Evolutionary conservation across 75 land plant genomes (phyloP).

Genomic region (Picea sitchensis): DNA sequence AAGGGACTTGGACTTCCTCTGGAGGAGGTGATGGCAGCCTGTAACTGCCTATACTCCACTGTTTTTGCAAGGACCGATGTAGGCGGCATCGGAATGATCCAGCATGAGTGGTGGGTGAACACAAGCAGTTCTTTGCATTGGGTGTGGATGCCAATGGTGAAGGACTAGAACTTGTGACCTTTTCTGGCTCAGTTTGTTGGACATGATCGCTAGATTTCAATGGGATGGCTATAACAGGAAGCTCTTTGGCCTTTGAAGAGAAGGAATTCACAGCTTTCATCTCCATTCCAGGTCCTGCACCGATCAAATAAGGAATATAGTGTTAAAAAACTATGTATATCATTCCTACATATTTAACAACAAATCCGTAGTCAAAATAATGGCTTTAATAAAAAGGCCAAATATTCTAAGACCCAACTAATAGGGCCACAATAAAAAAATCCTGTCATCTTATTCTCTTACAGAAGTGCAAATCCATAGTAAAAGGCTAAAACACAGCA

Average conservation of each 20-base stretch:
- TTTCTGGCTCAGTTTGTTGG: slow-evolving; percentile 1
- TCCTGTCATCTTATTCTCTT: background rate
- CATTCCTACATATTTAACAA: background rate
- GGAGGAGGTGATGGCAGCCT: background rate
- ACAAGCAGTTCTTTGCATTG: slow-evolving; percentile 22
- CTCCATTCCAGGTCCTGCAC: background rate
- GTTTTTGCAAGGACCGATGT: slow-evolving; percentile 17
- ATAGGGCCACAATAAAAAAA: background rate
- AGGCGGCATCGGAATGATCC: slow-evolving; percentile 45
- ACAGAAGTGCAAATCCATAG: background rate
- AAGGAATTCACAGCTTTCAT: slow-evolving; percentile 3
- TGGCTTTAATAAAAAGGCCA: background rate
- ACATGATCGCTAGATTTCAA: background rate
- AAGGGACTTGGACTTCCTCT: background rate
- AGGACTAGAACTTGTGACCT: slow-evolving; percentile 4
- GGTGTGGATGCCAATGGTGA: slow-evolving; percentile 2
- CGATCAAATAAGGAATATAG: background rate
- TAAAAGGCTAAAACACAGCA: background rate
- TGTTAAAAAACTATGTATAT: background rate
- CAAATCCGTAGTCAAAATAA: background rate
- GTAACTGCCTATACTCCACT: slow-evolving; percentile 8
- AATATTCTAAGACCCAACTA: background rate
- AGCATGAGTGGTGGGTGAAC: slow-evolving; percentile 39
- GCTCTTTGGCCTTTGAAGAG: background rate
- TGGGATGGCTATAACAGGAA: slow-evolving; percentile 5